phyloP scores from a whole-genome alignment of 2,329 filamentous ascomycete genomes.

The Metarhizium sp. region DNA sequence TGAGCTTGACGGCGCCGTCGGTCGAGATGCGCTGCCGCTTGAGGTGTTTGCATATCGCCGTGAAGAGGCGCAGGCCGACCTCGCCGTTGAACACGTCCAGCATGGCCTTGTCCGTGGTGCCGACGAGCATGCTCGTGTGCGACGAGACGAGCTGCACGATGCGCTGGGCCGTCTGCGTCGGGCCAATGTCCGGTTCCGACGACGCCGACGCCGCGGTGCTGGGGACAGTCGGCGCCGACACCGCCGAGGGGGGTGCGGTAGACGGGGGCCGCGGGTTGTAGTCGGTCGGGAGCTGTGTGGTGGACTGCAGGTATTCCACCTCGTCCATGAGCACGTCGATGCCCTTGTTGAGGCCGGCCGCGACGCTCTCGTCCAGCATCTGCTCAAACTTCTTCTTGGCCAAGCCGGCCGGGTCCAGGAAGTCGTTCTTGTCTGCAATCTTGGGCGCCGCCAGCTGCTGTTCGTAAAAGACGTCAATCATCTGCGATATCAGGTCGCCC shows the following conservation, averaged over 20 bases:
- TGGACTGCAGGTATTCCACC: conserved; percentile 89
- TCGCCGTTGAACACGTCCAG: conserved; percentile 98
- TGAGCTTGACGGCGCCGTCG: conserved; percentile 82
- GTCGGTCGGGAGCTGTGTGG: conserved; percentile 75
- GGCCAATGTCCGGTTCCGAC: conserved; percentile 43
- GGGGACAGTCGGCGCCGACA: conserved; percentile 6
- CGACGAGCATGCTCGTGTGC: conserved; percentile 86
- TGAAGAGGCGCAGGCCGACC: conserved; percentile 86
- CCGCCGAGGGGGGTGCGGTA: conserved; percentile 13
- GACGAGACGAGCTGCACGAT: conserved; percentile 79
- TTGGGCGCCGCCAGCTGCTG: conserved; percentile 80
- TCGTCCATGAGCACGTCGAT: conserved; percentile 98
- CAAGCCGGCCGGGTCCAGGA: conserved; percentile 80
- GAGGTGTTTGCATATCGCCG: conserved; percentile 89
- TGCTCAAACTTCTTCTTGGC: conserved; percentile 99
- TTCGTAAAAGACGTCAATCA: conserved; percentile 98
- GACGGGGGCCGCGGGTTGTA: conserved; percentile 61
- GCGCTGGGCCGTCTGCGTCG: conserved; percentile 67
- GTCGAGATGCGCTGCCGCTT: conserved; percentile 91
- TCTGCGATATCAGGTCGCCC: conserved; percentile 93
- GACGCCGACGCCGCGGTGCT: conserved; percentile 17
- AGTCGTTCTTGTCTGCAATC: conserved; percentile 87
- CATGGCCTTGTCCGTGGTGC: conserved; percentile 95
- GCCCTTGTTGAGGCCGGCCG: conserved; percentile 90
- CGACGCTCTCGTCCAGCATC: conserved; percentile 94